phyloP scores from a whole-genome alignment of 768 basidiomycete genomes.

The Boletus huronensis region DNA sequence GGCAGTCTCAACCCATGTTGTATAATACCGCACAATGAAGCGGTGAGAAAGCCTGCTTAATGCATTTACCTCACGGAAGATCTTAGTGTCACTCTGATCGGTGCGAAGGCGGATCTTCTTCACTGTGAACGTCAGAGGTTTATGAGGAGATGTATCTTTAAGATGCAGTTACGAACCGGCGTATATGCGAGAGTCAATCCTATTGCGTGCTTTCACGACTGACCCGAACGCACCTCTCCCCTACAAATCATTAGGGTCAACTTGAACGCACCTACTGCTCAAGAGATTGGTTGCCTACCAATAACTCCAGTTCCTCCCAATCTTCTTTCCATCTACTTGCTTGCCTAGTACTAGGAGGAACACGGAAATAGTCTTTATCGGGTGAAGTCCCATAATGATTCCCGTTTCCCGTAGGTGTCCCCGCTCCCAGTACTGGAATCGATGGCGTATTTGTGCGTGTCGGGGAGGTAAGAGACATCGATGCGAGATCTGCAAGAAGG shows the following conservation, averaged over 20 bases:
- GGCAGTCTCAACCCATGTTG: conserved; percentile 81
- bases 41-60: conserved; percentile 85
- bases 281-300: conserved; percentile 41
- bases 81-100: conserved; percentile 77
- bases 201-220: conserved; percentile 92
- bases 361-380: conserved; percentile 60
- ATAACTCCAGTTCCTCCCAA: conserved; percentile 87
- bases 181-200: conserved; percentile 81
- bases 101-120: conserved; percentile 86
- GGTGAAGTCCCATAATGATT: conserved; percentile 49
- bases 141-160: neutral
- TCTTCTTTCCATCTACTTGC: conserved; percentile 88
- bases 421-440: conserved; percentile 29
- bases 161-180: conserved; percentile 47
- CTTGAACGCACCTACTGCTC: neutral
- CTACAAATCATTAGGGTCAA: conserved; percentile 34
- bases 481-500: conserved; percentile 56
- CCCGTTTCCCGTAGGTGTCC: conserved; percentile 47
- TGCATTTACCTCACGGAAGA: conserved; percentile 88
- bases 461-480: conserved; percentile 32
- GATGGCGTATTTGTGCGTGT: conserved; percentile 14
- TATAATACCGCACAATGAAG: conserved; percentile 89
- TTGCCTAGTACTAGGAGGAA: conserved; percentile 40
- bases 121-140: conserved; percentile 40
- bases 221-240: conserved; percentile 90